Conservation (phyloP, 257 asterid genomes). For the Nicotiana otophora region DNA sequence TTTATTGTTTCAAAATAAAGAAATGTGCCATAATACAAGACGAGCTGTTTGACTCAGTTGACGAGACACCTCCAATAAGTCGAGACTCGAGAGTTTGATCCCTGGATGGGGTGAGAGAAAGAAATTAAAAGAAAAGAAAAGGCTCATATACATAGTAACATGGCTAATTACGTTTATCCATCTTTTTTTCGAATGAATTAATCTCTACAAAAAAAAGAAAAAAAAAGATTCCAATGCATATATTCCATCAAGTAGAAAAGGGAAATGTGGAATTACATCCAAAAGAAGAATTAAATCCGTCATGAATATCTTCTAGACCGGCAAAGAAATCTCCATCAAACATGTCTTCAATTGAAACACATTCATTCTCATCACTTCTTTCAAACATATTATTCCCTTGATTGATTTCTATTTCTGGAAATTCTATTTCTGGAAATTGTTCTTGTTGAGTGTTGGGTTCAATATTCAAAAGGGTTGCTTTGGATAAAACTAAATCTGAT, state of each 20-base stretch:
- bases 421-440: not conserved
- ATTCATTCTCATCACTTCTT: slow-evolving; percentile 7
- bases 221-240: not conserved
- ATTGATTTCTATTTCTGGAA: not conserved
- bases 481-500: not conserved
- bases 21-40: too few species aligned
- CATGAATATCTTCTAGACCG: slow-evolving; percentile 14
- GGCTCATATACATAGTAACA: not conserved
- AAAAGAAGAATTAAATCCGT: not conserved
- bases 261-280: not conserved
- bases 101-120: too few species aligned
- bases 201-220: not conserved
- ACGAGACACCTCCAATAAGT: too few species aligned
- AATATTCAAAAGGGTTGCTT: not conserved
- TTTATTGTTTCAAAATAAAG: too few species aligned
- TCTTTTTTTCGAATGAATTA: not conserved
- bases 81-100: too few species aligned
- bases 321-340: slow-evolving; percentile 19
- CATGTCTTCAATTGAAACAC: slow-evolving; percentile 6
- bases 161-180: not conserved
- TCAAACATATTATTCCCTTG: not conserved
- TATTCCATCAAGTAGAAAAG: not conserved
- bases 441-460: not conserved
- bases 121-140: not conserved
- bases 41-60: too few species aligned